Percentiles rank a stretch among this genome's conserved stretches.
phyloP scores from a whole-genome alignment of 495 filamentous ascomycete species.

The Podospora bellae-mahoneyi region DNA sequence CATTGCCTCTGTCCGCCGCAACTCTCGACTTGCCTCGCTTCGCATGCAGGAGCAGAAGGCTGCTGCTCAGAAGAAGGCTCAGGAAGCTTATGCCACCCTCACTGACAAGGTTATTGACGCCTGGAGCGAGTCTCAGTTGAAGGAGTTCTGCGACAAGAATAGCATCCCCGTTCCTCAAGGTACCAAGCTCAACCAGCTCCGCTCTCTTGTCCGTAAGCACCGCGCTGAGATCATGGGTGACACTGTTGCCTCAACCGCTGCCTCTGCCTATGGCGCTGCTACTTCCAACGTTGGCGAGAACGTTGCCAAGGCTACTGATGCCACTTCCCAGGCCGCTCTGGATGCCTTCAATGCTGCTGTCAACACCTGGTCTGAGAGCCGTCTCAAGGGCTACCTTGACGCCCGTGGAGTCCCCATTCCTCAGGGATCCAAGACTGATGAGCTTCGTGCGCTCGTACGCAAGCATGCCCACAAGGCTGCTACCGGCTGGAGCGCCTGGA shows the following conservation, averaged over 20 bases:
- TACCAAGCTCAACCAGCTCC: conserved; percentile 79
- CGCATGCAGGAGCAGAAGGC: conserved; percentile 57
- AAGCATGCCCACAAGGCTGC: conserved; percentile 69
- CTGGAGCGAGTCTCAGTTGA: conserved; percentile 84
- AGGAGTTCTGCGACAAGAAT: conserved; percentile 90
- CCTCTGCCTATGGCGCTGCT: conserved; percentile 71
- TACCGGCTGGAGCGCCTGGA: conserved; percentile 71
- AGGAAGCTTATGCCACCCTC: conserved; percentile 64
- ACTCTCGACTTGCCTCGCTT: conserved; percentile 74
- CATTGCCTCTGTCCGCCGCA: conserved; percentile 84
- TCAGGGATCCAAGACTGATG: conserved; percentile 70
- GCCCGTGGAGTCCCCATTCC: conserved; percentile 68
- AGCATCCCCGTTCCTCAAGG: conserved; percentile 87
- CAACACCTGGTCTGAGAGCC: conserved; percentile 64
- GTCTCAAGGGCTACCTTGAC: conserved; percentile 75
- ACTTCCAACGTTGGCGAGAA: conserved; percentile 78
- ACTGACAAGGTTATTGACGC: conserved; percentile 81
- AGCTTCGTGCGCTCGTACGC: conserved; percentile 73
- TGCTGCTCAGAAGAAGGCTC: conserved; percentile 62
- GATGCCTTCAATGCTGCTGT: conserved; percentile 65
- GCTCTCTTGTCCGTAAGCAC: conserved; percentile 88
- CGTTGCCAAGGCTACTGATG: conserved; percentile 71
- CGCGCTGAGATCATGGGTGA: conserved; percentile 70
- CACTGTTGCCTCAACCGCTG: conserved; percentile 57
- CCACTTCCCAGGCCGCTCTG: conserved; percentile 59